Percentiles rank a stretch among this genome's conserved stretches.
Evolutionary conservation across 2,329 filamentous ascomycete genomes (phyloP).

Genomic region (Thelonectria blattea): DNA sequence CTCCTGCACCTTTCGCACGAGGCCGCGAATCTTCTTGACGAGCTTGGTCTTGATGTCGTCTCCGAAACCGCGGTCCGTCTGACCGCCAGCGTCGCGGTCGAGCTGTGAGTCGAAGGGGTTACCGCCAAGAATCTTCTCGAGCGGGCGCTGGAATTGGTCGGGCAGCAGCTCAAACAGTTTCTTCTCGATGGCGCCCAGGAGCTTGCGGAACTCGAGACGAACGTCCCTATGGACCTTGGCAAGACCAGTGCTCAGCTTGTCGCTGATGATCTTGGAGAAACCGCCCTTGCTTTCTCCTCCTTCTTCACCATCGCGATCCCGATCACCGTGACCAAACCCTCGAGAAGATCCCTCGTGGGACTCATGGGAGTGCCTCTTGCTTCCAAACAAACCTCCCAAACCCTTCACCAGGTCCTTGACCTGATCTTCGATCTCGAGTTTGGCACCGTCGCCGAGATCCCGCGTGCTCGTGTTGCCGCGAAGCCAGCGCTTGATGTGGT

Average conservation of each 20-base stretch:
- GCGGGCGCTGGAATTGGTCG: constrained; percentile 49
- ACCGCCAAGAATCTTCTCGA: constrained; percentile 54
- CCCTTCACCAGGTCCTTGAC: constrained; percentile 54
- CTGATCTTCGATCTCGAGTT: constrained; percentile 52
- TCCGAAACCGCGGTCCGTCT: constrained; percentile 47
- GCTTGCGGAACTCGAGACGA: constrained; percentile 53
- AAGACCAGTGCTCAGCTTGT: constrained; percentile 53
- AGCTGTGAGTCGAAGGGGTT: constrained; percentile 54
- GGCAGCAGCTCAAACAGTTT: constrained; percentile 53
- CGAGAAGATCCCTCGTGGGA: constrained; percentile 42
- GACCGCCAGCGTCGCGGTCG: constrained; percentile 42
- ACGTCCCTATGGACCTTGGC: constrained; percentile 52
- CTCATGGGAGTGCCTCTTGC: constrained; percentile 44
- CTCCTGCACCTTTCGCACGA: constrained; percentile 54
- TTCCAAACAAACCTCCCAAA: constrained; percentile 49
- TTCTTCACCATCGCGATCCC: constrained; percentile 36
- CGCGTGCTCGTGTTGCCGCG: constrained; percentile 49
- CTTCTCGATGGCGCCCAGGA: constrained; percentile 52
- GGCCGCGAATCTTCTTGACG: constrained; percentile 50
- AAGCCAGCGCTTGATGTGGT: constrained; percentile 54
- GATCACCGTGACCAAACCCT: constrained; percentile 41
- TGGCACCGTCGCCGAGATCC: constrained; percentile 51
- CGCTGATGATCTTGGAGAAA: constrained; percentile 54
- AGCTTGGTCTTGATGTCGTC: constrained; percentile 53
- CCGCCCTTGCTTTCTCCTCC: constrained; percentile 40